Conservation (phyloP, 2,329 filamentous ascomycete genomes). For the Ilyonectria robusta region DNA sequence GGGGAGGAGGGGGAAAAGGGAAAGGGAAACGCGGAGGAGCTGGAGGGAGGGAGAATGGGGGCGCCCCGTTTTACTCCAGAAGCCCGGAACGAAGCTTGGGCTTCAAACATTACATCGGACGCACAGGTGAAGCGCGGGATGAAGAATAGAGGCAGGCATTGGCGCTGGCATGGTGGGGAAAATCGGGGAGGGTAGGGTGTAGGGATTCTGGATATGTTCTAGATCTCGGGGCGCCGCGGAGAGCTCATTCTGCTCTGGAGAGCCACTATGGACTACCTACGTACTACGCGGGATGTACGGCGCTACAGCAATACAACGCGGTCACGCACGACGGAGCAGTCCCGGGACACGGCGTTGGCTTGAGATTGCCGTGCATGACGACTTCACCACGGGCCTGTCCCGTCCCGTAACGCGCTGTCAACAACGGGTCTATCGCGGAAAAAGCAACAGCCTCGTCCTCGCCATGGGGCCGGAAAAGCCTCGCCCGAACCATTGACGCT, state of each 20-base stretch:
- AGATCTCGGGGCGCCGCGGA: conserved; percentile 9
- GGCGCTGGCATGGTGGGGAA: conserved; percentile 3
- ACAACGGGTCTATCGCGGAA: not conserved
- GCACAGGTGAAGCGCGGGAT: conserved; percentile 1
- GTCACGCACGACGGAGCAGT: not conserved
- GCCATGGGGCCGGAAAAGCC: conserved; percentile 27
- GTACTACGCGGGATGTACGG: not conserved
- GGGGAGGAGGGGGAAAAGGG: not conserved
- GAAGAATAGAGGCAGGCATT: not conserved
- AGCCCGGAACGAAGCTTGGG: not conserved
- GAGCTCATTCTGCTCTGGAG: not conserved
- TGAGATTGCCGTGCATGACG: conserved; percentile 7
- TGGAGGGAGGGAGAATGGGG: not conserved
- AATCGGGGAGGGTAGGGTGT: conserved; percentile 10
- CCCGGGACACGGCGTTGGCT: not conserved
- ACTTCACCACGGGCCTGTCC: not conserved
- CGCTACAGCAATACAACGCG: not conserved
- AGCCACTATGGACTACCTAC: too few relatives aligned
- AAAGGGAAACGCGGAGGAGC: not conserved
- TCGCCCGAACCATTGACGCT: conserved; percentile 20
- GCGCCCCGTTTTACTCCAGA: not conserved
- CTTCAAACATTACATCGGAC: not conserved
- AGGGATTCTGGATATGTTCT: conserved; percentile 9
- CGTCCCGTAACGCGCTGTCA: not conserved
- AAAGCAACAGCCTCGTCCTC: not conserved